Evolutionary conservation across 2,329 filamentous ascomycete species (phyloP), one percentile per base, ranked within the genome.

Genomic region (Uncinocarpus reesii): DNA sequence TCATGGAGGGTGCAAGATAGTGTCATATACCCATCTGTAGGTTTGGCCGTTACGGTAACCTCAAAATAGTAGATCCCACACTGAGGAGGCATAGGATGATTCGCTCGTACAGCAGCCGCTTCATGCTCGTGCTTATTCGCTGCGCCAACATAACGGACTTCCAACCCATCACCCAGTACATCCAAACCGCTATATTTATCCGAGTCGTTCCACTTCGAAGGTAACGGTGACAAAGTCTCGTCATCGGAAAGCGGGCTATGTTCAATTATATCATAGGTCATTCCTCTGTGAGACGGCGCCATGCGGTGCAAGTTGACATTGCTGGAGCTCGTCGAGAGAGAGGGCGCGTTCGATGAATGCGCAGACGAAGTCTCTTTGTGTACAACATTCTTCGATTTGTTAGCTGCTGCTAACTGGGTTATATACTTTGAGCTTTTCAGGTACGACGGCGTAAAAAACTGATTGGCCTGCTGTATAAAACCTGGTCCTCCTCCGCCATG

Each of bases 1-100:
- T n/a, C 45, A 32, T 18, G 57, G 46, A 4, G 7, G 37, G 4
- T 26, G 26, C 7, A 37, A 42, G 28, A 28, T 47, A 40, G 44
- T 54, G 37, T 26, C 8, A 58, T 75, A 55, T 71, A 81, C 79
- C 78, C 79, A 57, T 85, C 82, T 60, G 82, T 81, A 44, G 77
- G 78, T 58, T 81, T 79, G 6, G 79, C 77, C 43, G 81, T 63
- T 41, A 86, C 76, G 7, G 77, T 78, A 28, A 81, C 73, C 59
- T 98, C 92, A 61, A 81, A 98, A 64, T 98, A 98, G 65, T 95
- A 98, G 51, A 98, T 83, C 1, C 92, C 92, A 56, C 86, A 92
- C 60, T 94, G 84, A 29, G 80, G 75, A 3, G 92, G 88, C 80
- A 96, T 95, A 42, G 81, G 78, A 62, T 88, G 75, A 64, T 98